phyloP scores from a whole-genome alignment of 345 rosid species.

The Populus ilicifolia region DNA sequence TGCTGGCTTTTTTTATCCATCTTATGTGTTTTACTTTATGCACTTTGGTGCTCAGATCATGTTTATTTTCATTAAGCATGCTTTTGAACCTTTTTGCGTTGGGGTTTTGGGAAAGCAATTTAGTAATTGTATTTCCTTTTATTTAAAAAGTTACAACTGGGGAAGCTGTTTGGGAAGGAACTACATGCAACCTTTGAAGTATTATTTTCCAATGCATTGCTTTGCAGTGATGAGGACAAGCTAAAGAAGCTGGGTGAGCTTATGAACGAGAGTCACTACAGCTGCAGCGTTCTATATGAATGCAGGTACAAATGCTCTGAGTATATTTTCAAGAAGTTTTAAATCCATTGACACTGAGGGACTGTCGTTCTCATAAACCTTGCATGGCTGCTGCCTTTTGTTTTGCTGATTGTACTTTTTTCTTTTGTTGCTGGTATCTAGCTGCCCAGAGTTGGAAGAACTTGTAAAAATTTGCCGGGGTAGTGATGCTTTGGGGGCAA shows the following conservation, averaged over 20 bases:
- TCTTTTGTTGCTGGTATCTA: slow-evolving; percentile 16
- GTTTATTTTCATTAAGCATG: background rate
- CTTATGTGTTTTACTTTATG: background rate
- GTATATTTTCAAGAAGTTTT: background rate
- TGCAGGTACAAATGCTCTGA: slow-evolving; percentile 60
- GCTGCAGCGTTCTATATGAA: slow-evolving; percentile 84
- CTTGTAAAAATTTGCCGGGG: slow-evolving; percentile 61
- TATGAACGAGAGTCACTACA: slow-evolving; percentile 90
- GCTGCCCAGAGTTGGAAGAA: slow-evolving; percentile 97
- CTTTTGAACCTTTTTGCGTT: background rate
- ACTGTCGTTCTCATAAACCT: background rate
- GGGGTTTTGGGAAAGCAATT: background rate
- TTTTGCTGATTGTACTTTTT: background rate
- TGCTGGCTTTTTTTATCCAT: background rate
- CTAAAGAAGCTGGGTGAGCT: slow-evolving; percentile 85
- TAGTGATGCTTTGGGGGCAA: slow-evolving; percentile 85
- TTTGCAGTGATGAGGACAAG: slow-evolving; percentile 77
- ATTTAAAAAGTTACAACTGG: background rate
- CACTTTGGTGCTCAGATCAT: background rate
- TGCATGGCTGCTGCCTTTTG: background rate
- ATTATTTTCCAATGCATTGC: slow-evolving; percentile 11
- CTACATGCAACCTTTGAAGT: background rate
- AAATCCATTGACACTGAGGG: too few species aligned
- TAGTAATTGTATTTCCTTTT: background rate
- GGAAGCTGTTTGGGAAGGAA: background rate